These are phyloP conservation scores for Elaeis oleifera DNA, from an alignment of 202 grass and related monocot species.

Conservation along the genomic window DNA sequence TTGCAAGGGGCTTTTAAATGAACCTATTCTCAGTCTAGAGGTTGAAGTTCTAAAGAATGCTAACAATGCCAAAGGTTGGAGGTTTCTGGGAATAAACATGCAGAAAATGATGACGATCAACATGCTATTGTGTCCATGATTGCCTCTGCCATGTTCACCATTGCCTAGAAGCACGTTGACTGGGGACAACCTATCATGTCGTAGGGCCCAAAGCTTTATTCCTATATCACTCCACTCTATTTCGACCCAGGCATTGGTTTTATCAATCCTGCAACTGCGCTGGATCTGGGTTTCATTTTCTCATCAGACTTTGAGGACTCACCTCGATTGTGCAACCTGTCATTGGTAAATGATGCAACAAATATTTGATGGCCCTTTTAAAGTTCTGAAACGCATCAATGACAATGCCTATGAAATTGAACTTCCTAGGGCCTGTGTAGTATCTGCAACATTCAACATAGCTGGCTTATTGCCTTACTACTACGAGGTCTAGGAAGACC, in stretches of 20 bases:
- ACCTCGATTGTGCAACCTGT: conserved; percentile 17
- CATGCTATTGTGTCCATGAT: conserved; percentile 32
- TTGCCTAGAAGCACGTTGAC: conserved; percentile 25
- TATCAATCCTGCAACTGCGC: conserved; percentile 28
- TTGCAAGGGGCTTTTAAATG: conserved; percentile 88
- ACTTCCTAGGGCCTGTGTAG: too few species aligned
- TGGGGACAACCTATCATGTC: conserved; percentile 28
- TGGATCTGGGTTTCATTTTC: conserved; percentile 37
- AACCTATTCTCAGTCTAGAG: conserved; percentile 94
- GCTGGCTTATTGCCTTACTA: too few species aligned
- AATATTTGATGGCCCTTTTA: neutral
- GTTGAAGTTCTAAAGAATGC: conserved; percentile 93
- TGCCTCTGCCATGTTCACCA: conserved; percentile 43
- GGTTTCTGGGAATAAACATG: conserved; percentile 83
- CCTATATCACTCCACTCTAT: conserved; percentile 31
- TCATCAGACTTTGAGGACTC: conserved; percentile 42
- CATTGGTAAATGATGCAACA: conserved; percentile 22
- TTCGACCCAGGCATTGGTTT: conserved; percentile 36
- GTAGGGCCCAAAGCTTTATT: conserved; percentile 19
- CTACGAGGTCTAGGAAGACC: too few species aligned
- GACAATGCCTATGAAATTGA: too few species aligned
- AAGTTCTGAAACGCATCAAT: too few species aligned
- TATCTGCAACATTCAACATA: too few species aligned
- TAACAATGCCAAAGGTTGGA: conserved; percentile 91
- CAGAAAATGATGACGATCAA: conserved; percentile 97